phyloP scores from a whole-genome alignment of 768 basidiomycete genomes.

The Myochromella boudieri region DNA sequence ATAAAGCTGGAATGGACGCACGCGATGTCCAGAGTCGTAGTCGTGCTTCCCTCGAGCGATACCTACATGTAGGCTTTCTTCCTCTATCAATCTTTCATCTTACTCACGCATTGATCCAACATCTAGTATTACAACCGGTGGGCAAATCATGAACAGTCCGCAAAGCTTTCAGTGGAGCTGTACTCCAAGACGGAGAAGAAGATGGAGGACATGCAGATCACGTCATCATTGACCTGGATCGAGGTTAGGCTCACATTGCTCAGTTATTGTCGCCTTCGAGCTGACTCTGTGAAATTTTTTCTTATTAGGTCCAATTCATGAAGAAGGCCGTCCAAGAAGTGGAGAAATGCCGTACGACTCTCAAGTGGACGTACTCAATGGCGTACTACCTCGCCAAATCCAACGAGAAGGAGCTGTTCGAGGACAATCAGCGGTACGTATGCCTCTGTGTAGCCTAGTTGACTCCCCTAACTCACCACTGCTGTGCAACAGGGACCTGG shows the following conservation, averaged over 20 bases:
- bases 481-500: slow-evolving; percentile 68
- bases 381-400: slow-evolving; percentile 91
- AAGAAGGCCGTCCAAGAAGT: slow-evolving; percentile 96
- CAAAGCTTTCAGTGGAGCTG: slow-evolving; percentile 89
- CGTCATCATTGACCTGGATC: slow-evolving; percentile 93
- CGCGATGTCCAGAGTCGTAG: slow-evolving; percentile 90
- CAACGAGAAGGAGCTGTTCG: slow-evolving; percentile 93
- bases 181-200: slow-evolving; percentile 98
- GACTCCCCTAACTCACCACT: background rate
- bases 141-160: slow-evolving; percentile 99
- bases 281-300: background rate
- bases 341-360: slow-evolving; percentile 86
- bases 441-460: background rate
- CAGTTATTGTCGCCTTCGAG: background rate
- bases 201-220: slow-evolving; percentile 99
- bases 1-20: slow-evolving; percentile 83
- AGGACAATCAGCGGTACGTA: slow-evolving; percentile 89
- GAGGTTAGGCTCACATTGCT: slow-evolving; percentile 49
- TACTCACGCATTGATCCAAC: background rate
- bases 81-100: background rate
- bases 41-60: slow-evolving; percentile 89
- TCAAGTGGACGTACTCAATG: slow-evolving; percentile 99
- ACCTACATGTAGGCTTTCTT: slow-evolving; percentile 70
- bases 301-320: slow-evolving; percentile 75
- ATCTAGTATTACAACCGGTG: slow-evolving; percentile 97